These are phyloP conservation scores for Populus trichocarpa DNA, from an alignment of 441 rosid species.

Conservation along the genomic window DNA sequence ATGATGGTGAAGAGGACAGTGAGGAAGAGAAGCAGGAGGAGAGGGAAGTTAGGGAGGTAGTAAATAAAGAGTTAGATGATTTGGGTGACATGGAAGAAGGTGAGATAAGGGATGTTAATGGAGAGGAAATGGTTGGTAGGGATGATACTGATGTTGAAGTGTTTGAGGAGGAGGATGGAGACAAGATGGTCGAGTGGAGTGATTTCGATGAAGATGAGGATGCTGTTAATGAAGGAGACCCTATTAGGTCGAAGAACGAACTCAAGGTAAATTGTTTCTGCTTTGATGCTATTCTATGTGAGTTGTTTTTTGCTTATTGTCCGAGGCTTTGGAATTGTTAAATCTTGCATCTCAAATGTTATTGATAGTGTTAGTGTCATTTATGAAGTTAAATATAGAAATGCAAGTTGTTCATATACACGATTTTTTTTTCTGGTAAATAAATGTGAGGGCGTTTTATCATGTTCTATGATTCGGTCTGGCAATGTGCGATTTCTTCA, in stretches of 20 bases:
- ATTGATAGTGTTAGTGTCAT: no score
- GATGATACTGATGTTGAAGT: neutral
- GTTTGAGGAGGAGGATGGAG: slow-evolving; percentile 26
- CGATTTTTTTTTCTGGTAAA: no score
- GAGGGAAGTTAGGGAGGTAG: slow-evolving; percentile 15
- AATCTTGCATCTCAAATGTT: neutral
- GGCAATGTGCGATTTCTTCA: no score
- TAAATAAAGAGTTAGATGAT: slow-evolving; percentile 23
- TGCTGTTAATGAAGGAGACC: slow-evolving; percentile 35
- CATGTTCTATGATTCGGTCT: no score
- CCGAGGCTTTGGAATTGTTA: neutral
- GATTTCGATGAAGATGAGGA: slow-evolving; percentile 45
- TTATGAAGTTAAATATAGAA: no score
- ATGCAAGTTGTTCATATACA: no score
- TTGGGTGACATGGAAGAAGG: slow-evolving; percentile 78
- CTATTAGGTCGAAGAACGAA: slow-evolving; percentile 88
- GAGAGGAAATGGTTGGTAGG: slow-evolving; percentile 26
- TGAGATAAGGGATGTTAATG: slow-evolving; percentile 53
- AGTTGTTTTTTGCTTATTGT: slow-evolving; percentile 1
- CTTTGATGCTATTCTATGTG: neutral
- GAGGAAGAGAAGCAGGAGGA: slow-evolving; percentile 21
- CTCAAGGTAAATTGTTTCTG: slow-evolving; percentile 42
- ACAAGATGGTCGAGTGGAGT: slow-evolving; percentile 48
- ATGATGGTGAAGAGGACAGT: slow-evolving; percentile 19
- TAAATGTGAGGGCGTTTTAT: no score